Evolutionary conservation across 768 basidiomycete species (phyloP), one percentile per base, ranked within the genome.

Genomic region (Termitomyces bulborhizus): DNA sequence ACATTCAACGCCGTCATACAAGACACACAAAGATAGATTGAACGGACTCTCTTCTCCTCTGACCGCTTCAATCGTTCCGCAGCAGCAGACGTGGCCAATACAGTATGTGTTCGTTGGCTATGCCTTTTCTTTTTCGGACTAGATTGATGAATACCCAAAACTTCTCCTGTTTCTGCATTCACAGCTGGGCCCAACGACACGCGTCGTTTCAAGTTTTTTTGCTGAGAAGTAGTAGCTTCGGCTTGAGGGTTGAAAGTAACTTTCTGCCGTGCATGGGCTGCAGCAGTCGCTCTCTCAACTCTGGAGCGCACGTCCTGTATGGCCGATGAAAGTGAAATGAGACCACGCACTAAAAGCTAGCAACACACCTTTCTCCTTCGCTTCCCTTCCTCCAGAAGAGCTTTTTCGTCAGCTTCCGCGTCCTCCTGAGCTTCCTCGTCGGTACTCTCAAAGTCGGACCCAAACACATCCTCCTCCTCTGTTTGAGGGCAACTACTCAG

Each of bases 401-500:
- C 71, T 41, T 70, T 76, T 62, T 92, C 90, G 0, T 73, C 85
- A 4, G 71, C 75, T 5, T 81, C 81, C 16, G 73, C 71, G 11
- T 78, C 80, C 26, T 79, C 77, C n/a, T 79, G 77, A 1, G 69
- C 76, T 37, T 79, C 76, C 56, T 85, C 90, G 55, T 93, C 91
- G 0, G 91, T 93, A 60, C 86, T 89, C 58, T 84, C 88, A 63
- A 94, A 93, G 66, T 93, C 91, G 9, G 87, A 89, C 60, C 79
- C 90, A 56, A 91, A 90, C 7, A 86, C 66, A 63, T 93, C 90
- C 60, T 88, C 84, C 66, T 94, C 91, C 50, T 89, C 91, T 90
- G 63, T 46, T 46, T 37, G 42, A 53, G 29, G 11, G 52, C 61
- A 24, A 59, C 57, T 61, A 51, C 16, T 43, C 42, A 46, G 46